Base-by-base conservation (phyloP, 805 yeast genomes). In the Ogataea corticis region DNA sequence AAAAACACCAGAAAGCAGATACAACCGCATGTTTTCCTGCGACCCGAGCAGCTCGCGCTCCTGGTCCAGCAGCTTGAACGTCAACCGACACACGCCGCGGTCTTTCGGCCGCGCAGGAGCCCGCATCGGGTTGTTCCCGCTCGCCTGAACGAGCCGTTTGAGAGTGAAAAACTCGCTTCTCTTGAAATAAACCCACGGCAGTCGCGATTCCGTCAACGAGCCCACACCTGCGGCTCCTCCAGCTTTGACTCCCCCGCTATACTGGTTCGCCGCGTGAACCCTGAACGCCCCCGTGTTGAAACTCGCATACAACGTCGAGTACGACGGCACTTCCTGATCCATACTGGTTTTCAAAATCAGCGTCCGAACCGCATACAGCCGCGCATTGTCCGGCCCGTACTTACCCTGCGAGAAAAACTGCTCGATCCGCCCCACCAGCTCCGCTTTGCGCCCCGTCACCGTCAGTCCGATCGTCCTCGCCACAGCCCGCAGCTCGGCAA, bases 391-490 rank as follows among this genome's bases (percentile, higher is more conserved):
- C 16, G 68, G 62, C n/a, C 59, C 55, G 17, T 44, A 27, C 28
- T 59, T 55, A 1, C 80, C 80, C 34, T 66, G 69, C 23, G 66
- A 65, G 30, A 82, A 52, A 52, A 68, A 75, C n/a, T 64, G 66
- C 40, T 67, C 59, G 6, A 87, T 62, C 28, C 89, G 69, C 29
- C 78, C 80, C 42, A 75, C 74, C 12, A 87, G 63, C 28, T 78
- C 84, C 16, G 75, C 73, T 62, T 87, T 88, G 31, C 80, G 67
- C 1, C 94, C 95, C 5, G 73, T 57, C 9, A 68, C 55, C 2
- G 79, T 63, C 15, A 83, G 62, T 2, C 76, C 75, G 14, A 82
- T 56, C 1, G 80, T 56, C 35, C 77, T 69, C 29, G 83, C 75
- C 1, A 83, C 56, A 15, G 67, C 72, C 60, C 82, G 82, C 44